phyloP scores from a whole-genome alignment of 2,329 filamentous ascomycete species.

The Volutella citrinella region DNA sequence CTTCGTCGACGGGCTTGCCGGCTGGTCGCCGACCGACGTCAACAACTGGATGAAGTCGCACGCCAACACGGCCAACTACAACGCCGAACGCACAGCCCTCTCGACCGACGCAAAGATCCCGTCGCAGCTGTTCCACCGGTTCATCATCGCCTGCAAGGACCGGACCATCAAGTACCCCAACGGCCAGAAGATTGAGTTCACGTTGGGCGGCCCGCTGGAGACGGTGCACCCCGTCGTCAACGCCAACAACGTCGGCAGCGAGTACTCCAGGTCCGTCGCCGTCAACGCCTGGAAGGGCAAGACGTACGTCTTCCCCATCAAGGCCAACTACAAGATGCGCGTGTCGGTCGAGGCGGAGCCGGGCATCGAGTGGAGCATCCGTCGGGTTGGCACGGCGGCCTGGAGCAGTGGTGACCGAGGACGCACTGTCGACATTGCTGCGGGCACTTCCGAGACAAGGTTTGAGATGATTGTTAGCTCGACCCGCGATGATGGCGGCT shows the following conservation, averaged over 20 bases:
- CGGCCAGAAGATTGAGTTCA: slow-evolving; percentile 9
- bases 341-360: slow-evolving; percentile 5
- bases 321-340: slow-evolving; percentile 8
- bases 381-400: slow-evolving; percentile 7
- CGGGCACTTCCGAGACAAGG: slow-evolving; percentile 6
- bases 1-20: slow-evolving; percentile 8
- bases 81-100: slow-evolving; percentile 8
- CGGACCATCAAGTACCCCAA: slow-evolving; percentile 11
- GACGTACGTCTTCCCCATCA: slow-evolving; percentile 8
- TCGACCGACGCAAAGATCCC: slow-evolving; percentile 10
- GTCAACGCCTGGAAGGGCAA: slow-evolving; percentile 9
- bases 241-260: slow-evolving; percentile 1
- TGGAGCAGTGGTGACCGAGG: slow-evolving; percentile 7
- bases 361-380: slow-evolving; percentile 12
- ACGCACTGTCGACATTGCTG: slow-evolving; percentile 5
- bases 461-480: slow-evolving; percentile 11
- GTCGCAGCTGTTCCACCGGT: slow-evolving; percentile 7
- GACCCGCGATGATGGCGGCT: slow-evolving; percentile 9
- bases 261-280: slow-evolving; percentile 5
- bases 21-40: slow-evolving; percentile 8
- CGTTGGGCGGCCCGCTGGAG: slow-evolving; percentile 3
- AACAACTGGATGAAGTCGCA: slow-evolving; percentile 14
- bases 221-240: slow-evolving; percentile 1
- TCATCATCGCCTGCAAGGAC: slow-evolving; percentile 14
- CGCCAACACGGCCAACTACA: slow-evolving; percentile 11